phyloP scores from a whole-genome alignment of 176 grass and related monocot genomes.

The Raddia distichophylla region DNA sequence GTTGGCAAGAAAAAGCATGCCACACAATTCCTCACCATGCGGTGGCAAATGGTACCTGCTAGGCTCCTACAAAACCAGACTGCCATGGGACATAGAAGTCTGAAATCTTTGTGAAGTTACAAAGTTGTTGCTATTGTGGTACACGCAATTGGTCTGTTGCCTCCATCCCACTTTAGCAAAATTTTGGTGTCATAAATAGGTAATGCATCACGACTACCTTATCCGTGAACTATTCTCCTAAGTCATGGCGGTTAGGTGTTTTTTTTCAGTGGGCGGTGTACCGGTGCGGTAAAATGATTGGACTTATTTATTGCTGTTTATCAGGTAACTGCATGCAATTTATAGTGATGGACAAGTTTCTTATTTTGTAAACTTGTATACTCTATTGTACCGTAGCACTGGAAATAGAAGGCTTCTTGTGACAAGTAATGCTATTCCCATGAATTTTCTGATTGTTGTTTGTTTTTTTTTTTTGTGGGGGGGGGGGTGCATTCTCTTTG shows the following conservation, averaged over 20 bases:
- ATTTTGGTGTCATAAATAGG: too few species aligned
- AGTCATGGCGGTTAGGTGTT: too few species aligned
- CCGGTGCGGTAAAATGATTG: too few species aligned
- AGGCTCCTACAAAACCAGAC: background rate
- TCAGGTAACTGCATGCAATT: background rate
- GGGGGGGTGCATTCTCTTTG: background rate
- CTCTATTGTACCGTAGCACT: background rate
- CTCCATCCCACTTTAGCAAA: too few species aligned
- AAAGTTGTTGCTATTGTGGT: background rate
- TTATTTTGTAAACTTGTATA: background rate
- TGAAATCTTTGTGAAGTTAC: background rate
- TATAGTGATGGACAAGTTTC: background rate
- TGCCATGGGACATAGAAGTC: background rate
- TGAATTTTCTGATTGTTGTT: background rate
- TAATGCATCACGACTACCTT: too few species aligned
- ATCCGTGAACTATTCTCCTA: too few species aligned
- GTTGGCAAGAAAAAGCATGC: background rate
- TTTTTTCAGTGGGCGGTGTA: too few species aligned
- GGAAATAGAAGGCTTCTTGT: background rate
- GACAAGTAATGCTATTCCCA: background rate
- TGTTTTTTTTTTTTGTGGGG: background rate
- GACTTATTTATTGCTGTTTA: conserved; percentile 8
- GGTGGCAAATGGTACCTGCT: background rate
- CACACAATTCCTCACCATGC: background rate
- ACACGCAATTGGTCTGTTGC: background rate